Conservation (phyloP, 495 filamentous ascomycete species). For the Ramalina intermedia region DNA sequence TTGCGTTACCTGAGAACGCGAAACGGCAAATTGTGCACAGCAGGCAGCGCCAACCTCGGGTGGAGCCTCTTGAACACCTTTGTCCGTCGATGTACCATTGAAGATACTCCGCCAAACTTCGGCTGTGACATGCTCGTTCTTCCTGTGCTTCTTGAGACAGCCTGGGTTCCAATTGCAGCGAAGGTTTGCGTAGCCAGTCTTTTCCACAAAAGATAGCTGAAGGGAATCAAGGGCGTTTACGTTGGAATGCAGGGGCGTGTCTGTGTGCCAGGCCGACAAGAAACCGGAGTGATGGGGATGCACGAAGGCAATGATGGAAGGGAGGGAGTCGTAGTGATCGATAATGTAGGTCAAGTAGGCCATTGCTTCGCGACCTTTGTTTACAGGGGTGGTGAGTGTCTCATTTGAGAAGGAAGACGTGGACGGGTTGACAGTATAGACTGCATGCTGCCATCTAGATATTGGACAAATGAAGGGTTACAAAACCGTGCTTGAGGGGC, state of each 20-base stretch:
- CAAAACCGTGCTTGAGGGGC: not conserved
- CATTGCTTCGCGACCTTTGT: conserved; percentile 35
- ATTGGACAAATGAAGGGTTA: not conserved
- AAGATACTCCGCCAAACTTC: conserved; percentile 28
- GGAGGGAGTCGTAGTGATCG: conserved; percentile 33
- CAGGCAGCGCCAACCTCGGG: not conserved
- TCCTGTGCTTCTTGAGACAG: conserved; percentile 29
- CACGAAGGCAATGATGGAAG: conserved; percentile 33
- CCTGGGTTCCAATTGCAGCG: conserved; percentile 33
- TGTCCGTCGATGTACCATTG: not conserved
- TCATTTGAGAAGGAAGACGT: conserved; percentile 3
- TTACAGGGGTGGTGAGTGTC: conserved; percentile 19
- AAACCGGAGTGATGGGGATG: conserved; percentile 30
- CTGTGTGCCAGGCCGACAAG: conserved; percentile 27
- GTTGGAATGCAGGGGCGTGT: conserved; percentile 21
- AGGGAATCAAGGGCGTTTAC: conserved; percentile 24
- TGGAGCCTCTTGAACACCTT: not conserved
- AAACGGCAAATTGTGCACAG: conserved; percentile 1
- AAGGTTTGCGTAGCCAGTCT: conserved; percentile 34
- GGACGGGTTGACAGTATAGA: conserved; percentile 49
- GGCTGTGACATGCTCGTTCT: conserved; percentile 13
- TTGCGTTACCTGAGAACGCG: conserved; percentile 25
- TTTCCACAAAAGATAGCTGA: conserved; percentile 26
- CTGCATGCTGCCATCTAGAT: conserved; percentile 30
- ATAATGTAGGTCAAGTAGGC: conserved; percentile 38